Evolutionary conservation across 352 stramenopile genomes (phyloP).

Genomic region (Globisporangium cylindrosporum): DNA sequence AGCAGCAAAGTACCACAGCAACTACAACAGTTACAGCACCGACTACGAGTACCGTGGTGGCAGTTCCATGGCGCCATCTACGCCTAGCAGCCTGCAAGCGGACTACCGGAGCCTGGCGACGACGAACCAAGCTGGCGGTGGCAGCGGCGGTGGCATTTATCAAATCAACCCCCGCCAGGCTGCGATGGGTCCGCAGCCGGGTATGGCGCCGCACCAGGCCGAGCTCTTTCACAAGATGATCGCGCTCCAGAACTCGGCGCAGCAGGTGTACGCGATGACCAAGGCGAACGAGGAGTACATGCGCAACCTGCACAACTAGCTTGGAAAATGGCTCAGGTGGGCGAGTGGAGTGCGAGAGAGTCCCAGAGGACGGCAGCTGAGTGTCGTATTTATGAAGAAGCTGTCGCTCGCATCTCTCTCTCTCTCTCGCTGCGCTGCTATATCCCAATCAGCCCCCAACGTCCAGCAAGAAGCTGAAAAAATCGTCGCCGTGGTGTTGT

Average conservation of each 20-base stretch:
- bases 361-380: neutral
- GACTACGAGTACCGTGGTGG: neutral
- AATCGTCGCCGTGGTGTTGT: too few species aligned
- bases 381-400: too few species aligned
- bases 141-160: neutral
- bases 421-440: too few species aligned
- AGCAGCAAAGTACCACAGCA: neutral
- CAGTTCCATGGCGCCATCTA: neutral
- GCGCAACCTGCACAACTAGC: slow-evolving; percentile 10
- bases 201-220: slow-evolving; percentile 14
- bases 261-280: slow-evolving; percentile 18
- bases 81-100: neutral
- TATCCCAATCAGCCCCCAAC: too few species aligned
- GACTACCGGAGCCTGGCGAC: slow-evolving; percentile 5
- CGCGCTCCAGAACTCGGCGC: slow-evolving; percentile 15
- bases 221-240: slow-evolving; percentile 19
- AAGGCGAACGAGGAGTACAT: slow-evolving; percentile 18
- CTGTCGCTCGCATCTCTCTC: too few species aligned
- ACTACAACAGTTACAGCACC: neutral
- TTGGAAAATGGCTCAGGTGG: neutral
- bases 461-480: too few species aligned
- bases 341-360: too few species aligned
- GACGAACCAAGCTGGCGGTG: neutral
- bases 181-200: slow-evolving; percentile 9
- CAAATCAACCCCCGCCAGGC: neutral